Base-by-base conservation (phyloP, 805 yeast species). In the Kodamaea sagamina region DNA sequence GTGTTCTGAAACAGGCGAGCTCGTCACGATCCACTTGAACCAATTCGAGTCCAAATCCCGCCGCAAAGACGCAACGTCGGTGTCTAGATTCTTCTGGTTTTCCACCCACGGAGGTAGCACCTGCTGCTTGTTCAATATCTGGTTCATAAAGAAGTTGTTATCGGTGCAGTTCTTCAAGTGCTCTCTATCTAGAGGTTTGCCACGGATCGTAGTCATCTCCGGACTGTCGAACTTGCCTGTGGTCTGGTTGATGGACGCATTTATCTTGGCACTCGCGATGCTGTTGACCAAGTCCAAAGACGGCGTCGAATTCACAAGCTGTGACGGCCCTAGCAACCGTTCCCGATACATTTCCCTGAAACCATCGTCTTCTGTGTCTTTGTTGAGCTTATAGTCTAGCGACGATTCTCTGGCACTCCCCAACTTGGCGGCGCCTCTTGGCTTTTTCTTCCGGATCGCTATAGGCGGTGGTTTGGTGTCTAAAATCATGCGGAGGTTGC, bases 81-180 rank as follows among this genome's bases (percentile, higher is more conserved):
- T 47, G 32, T 75, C 73, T 3, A 84, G 78, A 1, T 78, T 72
- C 13, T 77, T 70, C 59, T 86, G 93, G 43, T 78, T 82, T 53
- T 88, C 95, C 27, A 89, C 83, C 97, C 97, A 89, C 0, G 95
- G 95, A 0, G 96, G 96, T 8, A 81, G 67, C 1, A 87, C 81
- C 38, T 87, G 89, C 60, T 89, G 96, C 32, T 78, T 75, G 48
- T 75, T 78, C 44, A 89, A 63, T 35, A 89, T 83, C 48, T 86
- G 81, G 62, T 89, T 89, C 65, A 89, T 62, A 58, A 88, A 87
- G 59, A 82, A 87, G 52, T 84, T 63, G 4, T 71, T 50, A 47
- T 95, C 42, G 81, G 86, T 47, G 75, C 76, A 60, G 79, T 93
- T 44, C 74, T 69, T 61, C 71, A 84, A 36, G 79, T 84, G 58